A percentile compares a stretch with the other conserved stretches of the same genome.
These are phyloP conservation scores for Scedosporium boydii DNA, from an alignment of 2,329 filamentous ascomycete species.

Conservation along the genomic window DNA sequence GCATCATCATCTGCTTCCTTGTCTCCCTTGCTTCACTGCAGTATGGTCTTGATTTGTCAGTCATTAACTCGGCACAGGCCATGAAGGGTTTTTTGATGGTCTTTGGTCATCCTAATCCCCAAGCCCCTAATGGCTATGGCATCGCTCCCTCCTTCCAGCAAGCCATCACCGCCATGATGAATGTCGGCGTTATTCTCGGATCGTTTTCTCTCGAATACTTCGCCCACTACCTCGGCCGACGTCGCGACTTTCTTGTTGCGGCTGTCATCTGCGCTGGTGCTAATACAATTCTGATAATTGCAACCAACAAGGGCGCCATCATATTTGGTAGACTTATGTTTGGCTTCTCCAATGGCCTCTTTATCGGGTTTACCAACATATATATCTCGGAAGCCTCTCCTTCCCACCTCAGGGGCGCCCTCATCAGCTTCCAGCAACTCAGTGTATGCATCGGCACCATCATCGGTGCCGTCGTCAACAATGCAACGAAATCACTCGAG, in stretches of 20 bases:
- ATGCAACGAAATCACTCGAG: background rate
- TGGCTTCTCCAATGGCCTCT: constrained; percentile 9
- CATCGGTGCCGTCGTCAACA: constrained; percentile 7
- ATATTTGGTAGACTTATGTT: constrained; percentile 8
- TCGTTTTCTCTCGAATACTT: constrained; percentile 8
- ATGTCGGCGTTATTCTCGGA: constrained; percentile 9
- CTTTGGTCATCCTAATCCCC: constrained; percentile 3
- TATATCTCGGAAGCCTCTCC: constrained; percentile 10
- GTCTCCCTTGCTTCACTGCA: constrained; percentile 2
- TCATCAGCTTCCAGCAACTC: constrained; percentile 7
- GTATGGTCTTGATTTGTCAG: constrained; percentile 1
- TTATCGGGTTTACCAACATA: constrained; percentile 7
- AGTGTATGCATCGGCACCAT: constrained; percentile 8
- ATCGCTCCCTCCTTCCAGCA: constrained; percentile 6
- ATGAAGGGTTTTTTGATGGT: constrained; percentile 3
- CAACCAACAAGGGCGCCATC: constrained; percentile 7
- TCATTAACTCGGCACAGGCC: constrained; percentile 4
- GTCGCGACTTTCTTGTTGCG: constrained; percentile 6
- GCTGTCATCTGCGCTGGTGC: constrained; percentile 5
- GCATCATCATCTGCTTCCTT: background rate
- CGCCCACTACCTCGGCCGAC: constrained; percentile 8
- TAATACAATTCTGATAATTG: constrained; percentile 8
- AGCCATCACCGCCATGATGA: constrained; percentile 9
- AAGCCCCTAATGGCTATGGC: constrained; percentile 1
- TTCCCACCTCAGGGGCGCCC: constrained; percentile 6